Conservation (phyloP, 306 rosid genomes). For the Comarum palustre region DNA sequence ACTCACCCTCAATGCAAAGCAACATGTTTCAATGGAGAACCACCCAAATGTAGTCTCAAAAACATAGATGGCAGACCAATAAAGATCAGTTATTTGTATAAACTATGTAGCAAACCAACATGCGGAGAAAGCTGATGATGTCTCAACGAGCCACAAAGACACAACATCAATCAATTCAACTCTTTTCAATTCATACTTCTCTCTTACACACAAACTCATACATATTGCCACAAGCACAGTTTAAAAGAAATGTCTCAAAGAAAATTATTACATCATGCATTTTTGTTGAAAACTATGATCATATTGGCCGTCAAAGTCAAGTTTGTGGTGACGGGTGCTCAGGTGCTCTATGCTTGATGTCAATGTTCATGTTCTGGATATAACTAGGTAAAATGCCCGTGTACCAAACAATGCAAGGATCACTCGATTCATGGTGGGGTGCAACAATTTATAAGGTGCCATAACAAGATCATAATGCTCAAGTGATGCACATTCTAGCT, state of each 20-base stretch:
- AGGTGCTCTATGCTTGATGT: background rate
- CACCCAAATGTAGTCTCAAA: background rate
- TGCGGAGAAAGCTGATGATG: conserved; percentile 2
- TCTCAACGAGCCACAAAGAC: background rate
- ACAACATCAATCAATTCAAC: background rate
- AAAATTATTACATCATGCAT: background rate
- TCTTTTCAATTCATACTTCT: background rate
- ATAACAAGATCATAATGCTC: background rate
- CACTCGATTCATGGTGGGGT: background rate
- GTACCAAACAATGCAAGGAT: background rate
- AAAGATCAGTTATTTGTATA: background rate
- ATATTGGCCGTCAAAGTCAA: background rate
- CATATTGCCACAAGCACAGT: background rate
- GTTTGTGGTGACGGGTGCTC: background rate
- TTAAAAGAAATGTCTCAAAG: background rate
- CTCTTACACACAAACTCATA: background rate
- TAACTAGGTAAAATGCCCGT: background rate
- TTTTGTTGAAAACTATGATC: background rate
- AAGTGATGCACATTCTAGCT: background rate
- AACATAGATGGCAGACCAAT: background rate
- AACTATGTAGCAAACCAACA: background rate
- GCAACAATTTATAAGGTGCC: background rate
- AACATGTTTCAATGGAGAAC: background rate
- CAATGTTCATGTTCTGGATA: background rate
- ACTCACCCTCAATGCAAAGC: background rate